Evolutionary conservation across 768 basidiomycete species (phyloP).

Genomic region (Pisolithus microcarpus): DNA sequence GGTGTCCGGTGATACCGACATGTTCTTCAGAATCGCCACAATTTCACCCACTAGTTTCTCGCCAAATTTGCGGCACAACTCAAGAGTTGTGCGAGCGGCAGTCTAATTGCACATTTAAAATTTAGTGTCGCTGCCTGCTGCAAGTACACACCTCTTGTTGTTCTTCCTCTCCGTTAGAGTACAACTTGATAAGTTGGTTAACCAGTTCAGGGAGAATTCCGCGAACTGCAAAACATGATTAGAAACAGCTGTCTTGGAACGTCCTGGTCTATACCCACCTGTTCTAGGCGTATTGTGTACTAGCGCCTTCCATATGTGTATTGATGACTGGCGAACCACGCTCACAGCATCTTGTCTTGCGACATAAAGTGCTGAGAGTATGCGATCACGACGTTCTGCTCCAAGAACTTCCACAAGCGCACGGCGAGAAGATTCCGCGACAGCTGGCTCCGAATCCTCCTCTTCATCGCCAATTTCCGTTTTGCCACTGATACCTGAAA

Average conservation of each 20-base stretch:
- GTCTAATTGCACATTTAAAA: constrained; percentile 45
- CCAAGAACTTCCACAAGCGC: constrained; percentile 87
- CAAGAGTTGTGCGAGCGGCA: constrained; percentile 78
- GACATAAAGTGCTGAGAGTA: constrained; percentile 84
- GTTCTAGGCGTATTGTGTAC: constrained; percentile 92
- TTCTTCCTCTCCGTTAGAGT: constrained; percentile 74
- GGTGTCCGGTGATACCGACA: constrained; percentile 54
- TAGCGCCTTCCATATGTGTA: constrained; percentile 97
- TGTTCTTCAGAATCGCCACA: constrained; percentile 66
- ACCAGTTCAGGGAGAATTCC: constrained; percentile 88
- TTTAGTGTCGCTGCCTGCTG: background rate
- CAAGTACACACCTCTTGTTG: constrained; percentile 70
- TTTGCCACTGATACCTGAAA: constrained; percentile 93
- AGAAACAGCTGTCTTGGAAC: background rate
- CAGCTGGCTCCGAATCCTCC: constrained; percentile 50
- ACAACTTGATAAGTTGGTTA: constrained; percentile 64
- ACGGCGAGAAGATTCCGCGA: constrained; percentile 74
- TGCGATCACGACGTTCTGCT: constrained; percentile 79
- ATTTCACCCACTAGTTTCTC: constrained; percentile 85
- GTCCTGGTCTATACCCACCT: constrained; percentile 39
- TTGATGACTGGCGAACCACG: constrained; percentile 81
- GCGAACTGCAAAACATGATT: constrained; percentile 45
- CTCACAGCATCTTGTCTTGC: constrained; percentile 90
- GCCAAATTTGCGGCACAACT: constrained; percentile 92
- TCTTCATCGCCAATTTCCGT: constrained; percentile 70